Base-by-base conservation (phyloP, 2,329 filamentous ascomycete species). In the Diaporthe caulivora region DNA sequence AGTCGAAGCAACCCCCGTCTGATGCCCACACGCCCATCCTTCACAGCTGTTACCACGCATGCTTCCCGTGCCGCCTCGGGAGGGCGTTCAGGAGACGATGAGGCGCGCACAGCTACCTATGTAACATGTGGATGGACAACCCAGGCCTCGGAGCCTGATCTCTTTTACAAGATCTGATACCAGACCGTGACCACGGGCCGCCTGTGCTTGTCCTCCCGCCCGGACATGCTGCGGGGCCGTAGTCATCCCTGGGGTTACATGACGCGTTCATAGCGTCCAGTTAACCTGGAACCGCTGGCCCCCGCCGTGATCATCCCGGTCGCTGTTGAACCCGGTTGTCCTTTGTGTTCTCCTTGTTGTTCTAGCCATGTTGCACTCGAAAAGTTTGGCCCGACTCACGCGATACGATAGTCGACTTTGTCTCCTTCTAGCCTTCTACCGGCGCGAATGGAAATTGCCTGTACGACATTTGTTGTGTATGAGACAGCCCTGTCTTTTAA, bases 371-470 rank as follows among this genome's bases (percentile, higher is more conserved):
- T 65, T 31, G 34, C 29, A 47, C 24, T 57, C 24, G 68, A 37
- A 60, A 73, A 65, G 37, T 60, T 49, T 34, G 26, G 17, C 31
- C 11, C 42, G 54, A 29, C 40, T 34, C 3, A 24, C 31, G 68
- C 55, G 68, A 42, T 51, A 47, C 55, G 37, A n/a, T 49, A 34
- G 26, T 40, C 24, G 55, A 70, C 42, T 57, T 44, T 67, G 34
- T 53, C 55, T 72, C 40, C 70, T 54, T 42, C 44, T 69, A 64
- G 68, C 72, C 72, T 74, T 74, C 68, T 74, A 74, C 72, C 72
- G 68, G 72, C 72, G 47, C 51, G 60, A 71, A 60, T 68, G 72
- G 70, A 40, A 65, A 26, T 65, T 29, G 54, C 49, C 67, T 58
- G 62, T 34, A 24, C 34, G 57, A 26, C 70, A 44, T 58, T 31